phyloP scores from a whole-genome alignment of 1,139 yeast genomes.

The Taiozyma sp. region DNA sequence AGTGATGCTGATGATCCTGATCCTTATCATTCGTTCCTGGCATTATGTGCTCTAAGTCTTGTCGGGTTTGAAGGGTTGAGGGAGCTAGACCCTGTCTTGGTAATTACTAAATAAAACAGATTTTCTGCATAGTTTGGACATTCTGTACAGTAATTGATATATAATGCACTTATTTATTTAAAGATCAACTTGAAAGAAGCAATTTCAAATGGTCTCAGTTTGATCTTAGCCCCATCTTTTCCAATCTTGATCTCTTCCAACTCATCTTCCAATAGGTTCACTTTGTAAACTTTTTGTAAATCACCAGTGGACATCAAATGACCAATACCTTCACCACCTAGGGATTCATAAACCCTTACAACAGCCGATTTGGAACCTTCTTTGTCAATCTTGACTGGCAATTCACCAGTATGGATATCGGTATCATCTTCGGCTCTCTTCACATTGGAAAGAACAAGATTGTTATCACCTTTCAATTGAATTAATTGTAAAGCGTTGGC shows the following conservation, averaged over 20 bases:
- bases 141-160: background rate
- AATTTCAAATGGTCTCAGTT: conserved; percentile 73
- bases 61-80: conserved; percentile 24
- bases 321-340: conserved; percentile 73
- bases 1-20: conserved; percentile 62
- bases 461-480: conserved; percentile 18
- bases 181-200: conserved; percentile 30
- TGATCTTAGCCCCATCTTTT: conserved; percentile 32
- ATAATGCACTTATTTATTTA: background rate
- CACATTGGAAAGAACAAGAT: conserved; percentile 67
- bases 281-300: conserved; percentile 48
- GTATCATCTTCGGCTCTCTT: conserved; percentile 86
- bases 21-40: conserved; percentile 63
- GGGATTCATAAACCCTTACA: conserved; percentile 75
- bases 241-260: conserved; percentile 32
- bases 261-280: conserved; percentile 72
- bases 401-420: conserved; percentile 27
- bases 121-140: background rate
- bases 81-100: conserved; percentile 21
- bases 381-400: conserved; percentile 32
- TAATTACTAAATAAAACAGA: conserved; percentile 9
- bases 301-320: conserved; percentile 34
- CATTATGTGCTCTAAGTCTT: conserved; percentile 52
- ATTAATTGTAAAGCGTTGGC: background rate
- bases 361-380: conserved; percentile 48